Evolutionary conservation across 495 filamentous ascomycete species (phyloP).

Genomic region (Talaromyces adpressus): DNA sequence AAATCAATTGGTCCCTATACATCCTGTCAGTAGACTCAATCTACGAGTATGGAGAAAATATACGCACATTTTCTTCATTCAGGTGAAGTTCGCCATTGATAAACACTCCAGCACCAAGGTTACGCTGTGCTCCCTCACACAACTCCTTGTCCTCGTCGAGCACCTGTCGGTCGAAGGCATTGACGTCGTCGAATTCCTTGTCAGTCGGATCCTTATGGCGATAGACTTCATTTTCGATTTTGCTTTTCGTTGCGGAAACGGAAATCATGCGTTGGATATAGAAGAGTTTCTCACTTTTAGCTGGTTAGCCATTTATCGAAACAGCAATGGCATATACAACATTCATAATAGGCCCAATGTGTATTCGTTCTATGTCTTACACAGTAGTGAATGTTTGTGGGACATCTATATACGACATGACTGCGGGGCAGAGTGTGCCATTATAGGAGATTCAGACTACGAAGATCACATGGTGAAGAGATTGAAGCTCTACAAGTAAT

Average conservation of each 20-base stretch:
- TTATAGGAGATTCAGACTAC: not conserved
- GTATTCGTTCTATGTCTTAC: not conserved
- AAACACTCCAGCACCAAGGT: conserved; percentile 39
- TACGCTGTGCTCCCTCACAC: conserved; percentile 38
- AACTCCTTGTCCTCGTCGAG: conserved; percentile 42
- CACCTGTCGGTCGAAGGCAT: conserved; percentile 36
- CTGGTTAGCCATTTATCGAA: conserved; percentile 4
- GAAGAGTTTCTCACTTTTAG: conserved; percentile 36
- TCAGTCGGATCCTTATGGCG: conserved; percentile 35
- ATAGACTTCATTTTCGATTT: conserved; percentile 42
- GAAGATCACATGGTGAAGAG: not conserved
- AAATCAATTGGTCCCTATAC: conserved; percentile 33
- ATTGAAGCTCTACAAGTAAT: not conserved
- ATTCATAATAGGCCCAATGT: conserved; percentile 12
- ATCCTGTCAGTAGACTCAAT: not conserved
- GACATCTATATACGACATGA: not conserved
- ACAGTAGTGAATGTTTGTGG: not conserved
- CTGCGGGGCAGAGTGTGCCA: not conserved
- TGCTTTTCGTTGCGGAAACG: conserved; percentile 25
- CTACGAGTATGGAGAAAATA: not conserved
- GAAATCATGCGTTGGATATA: conserved; percentile 42
- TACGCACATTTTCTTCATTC: conserved; percentile 31
- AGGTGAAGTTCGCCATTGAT: conserved; percentile 46
- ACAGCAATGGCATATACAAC: conserved; percentile 26
- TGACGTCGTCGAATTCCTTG: conserved; percentile 37